Base-by-base conservation (phyloP, 202 grass and related monocot genomes). In the Cymbopogon flexuosus region DNA sequence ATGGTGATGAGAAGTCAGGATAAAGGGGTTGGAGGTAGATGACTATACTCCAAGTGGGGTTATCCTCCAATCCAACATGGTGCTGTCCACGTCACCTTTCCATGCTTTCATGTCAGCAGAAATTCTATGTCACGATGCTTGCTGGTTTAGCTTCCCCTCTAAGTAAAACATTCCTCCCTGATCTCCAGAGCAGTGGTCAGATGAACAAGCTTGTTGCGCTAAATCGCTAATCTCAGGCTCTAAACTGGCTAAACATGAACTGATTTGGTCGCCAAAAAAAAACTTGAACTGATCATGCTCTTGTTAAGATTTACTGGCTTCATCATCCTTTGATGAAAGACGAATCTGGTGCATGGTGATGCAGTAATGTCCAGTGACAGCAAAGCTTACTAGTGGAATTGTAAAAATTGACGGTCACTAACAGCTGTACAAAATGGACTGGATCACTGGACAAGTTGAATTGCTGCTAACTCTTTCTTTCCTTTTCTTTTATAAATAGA, bases 31-130 rank as follows among this genome's bases (percentile, higher is more conserved):
- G 40, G 18, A 71, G 54, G 58, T 67, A 11, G 56, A 72, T 36
- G 47, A 40, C 45, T 56, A 56, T 68, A 49, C 37, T 43, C 57
- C 73, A 45, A 76, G 76, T 78, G 61, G 61, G 76, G 41, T 15
- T 76, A 76, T 61, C 68, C 77, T 79, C 21, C 5, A 41, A 79
- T 69, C 33, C 77, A 72, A 73, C 47, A 75, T 61, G 69, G 84
- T 85, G 83, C 18, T 73, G 47, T 85, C 83, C 73, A 31, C 63
- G 72, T 85, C 87, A 85, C 72, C 66, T 78, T 81, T 81, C 57
- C 8, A 29, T 30, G 22, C 18, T 84, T 65, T 79, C 67, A 31
- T 41, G 60, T 47, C 59, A 45, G 75, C 83, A 65, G 40, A 49
- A 79, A 65, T 73, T 74, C 70, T 75, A 27, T 40, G 65, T 84